A percentile compares a stretch with the other conserved stretches of the same genome.
Evolutionary conservation across 2,329 filamentous ascomycete genomes (phyloP).

Genomic region (Monilinia laxa): DNA sequence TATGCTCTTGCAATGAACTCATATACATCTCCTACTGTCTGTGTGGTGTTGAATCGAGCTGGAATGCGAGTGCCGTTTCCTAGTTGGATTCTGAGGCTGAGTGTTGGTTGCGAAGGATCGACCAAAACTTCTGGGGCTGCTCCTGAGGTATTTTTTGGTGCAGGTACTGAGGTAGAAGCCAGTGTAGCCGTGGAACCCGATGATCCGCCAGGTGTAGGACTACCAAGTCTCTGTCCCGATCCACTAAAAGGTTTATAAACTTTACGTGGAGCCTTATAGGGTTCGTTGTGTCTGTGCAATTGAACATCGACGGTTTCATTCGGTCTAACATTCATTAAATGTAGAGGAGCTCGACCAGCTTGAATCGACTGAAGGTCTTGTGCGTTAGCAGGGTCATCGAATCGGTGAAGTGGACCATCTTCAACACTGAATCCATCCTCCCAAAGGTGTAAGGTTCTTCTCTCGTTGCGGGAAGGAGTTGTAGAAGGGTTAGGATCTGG

Average conservation of each 20-base stretch:
- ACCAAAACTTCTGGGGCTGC: slow-evolving; percentile 47
- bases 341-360: slow-evolving; percentile 70
- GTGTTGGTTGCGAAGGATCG: slow-evolving; percentile 64
- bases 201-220: slow-evolving; percentile 66
- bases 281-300: slow-evolving; percentile 68
- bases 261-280: slow-evolving; percentile 71
- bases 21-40: slow-evolving; percentile 77
- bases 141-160: slow-evolving; percentile 35
- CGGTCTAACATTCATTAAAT: slow-evolving; percentile 72
- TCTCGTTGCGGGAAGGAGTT: slow-evolving; percentile 46
- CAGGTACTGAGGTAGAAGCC: slow-evolving; percentile 42
- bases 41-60: slow-evolving; percentile 78
- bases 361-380: slow-evolving; percentile 74
- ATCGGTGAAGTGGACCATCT: slow-evolving; percentile 73
- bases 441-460: slow-evolving; percentile 76
- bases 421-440: slow-evolving; percentile 82
- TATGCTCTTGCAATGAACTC: slow-evolving; percentile 68
- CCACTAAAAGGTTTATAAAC: slow-evolving; percentile 75
- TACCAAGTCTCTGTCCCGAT: slow-evolving; percentile 70
- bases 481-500: slow-evolving; percentile 55
- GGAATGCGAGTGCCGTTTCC: slow-evolving; percentile 74
- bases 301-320: slow-evolving; percentile 79
- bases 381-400: slow-evolving; percentile 75
- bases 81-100: slow-evolving; percentile 74
- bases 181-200: slow-evolving; percentile 40